Conservation (phyloP, 139 green algal genomes). For the Chlorokybus atmophyticus region DNA sequence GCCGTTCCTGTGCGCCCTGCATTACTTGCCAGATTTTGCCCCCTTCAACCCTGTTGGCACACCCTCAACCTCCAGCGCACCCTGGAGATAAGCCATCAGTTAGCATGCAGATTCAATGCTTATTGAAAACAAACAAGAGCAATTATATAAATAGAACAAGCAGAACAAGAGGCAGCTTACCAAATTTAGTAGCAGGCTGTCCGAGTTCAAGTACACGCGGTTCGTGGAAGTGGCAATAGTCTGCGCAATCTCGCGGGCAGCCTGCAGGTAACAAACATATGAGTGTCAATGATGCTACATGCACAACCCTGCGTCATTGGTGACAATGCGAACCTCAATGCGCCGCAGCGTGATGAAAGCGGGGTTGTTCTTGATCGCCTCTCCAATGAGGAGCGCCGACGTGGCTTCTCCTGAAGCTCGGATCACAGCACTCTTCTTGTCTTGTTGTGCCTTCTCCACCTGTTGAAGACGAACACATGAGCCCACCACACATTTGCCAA, state of each 20-base stretch:
- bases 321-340: conserved; percentile 68
- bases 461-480: too few species aligned
- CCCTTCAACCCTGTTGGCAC: too few species aligned
- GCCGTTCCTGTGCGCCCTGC: too few species aligned
- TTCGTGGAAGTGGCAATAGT: conserved; percentile 71
- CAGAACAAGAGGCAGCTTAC: conserved; percentile 9
- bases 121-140: too few species aligned
- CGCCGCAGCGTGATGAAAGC: conserved; percentile 80
- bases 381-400: conserved; percentile 81
- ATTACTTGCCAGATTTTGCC: too few species aligned
- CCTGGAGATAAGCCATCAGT: too few species aligned
- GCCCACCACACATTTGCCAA: too few species aligned
- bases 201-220: conserved; percentile 79
- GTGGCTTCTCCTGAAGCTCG: conserved; percentile 76
- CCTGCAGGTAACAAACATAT: conserved; percentile 46
- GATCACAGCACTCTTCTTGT: conserved; percentile 89
- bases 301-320: not conserved
- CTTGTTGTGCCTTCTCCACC: conserved; percentile 86
- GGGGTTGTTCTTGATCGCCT: conserved; percentile 77
- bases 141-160: too few species aligned
- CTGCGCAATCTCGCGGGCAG: conserved; percentile 76
- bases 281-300: not conserved
- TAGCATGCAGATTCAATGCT: too few species aligned
- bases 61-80: too few species aligned
- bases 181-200: conserved; percentile 87